Conservation (phyloP, 208 protist genomes). For the Herpetomonas tarakana region DNA sequence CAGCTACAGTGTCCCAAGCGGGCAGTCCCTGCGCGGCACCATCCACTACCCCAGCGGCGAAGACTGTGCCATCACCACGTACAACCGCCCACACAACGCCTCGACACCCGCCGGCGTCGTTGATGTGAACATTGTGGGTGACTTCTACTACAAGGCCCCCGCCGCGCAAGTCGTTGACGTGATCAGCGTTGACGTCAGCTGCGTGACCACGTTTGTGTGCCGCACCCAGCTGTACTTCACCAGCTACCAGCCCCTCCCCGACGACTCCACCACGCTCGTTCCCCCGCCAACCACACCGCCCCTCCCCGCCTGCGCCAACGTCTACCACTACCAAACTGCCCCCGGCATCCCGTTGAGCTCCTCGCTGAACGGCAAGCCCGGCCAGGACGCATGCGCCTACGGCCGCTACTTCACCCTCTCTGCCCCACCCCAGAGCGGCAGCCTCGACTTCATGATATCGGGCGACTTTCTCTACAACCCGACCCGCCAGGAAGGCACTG, state of each 20-base stretch:
- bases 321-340: slow-evolving; percentile 71
- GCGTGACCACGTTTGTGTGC: slow-evolving; percentile 43
- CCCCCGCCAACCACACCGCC: slow-evolving; percentile 6
- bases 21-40: slow-evolving; percentile 32
- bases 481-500: slow-evolving; percentile 25
- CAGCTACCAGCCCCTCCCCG: slow-evolving; percentile 33
- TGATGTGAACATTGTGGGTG: slow-evolving; percentile 65
- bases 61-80: slow-evolving; percentile 48
- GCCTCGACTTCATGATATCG: slow-evolving; percentile 38
- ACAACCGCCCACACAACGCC: slow-evolving; percentile 23
- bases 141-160: slow-evolving; percentile 66
- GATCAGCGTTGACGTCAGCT: slow-evolving; percentile 52
- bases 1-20: slow-evolving; percentile 43
- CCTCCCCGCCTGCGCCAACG: slow-evolving; percentile 56
- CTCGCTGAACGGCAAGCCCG: slow-evolving; percentile 53
- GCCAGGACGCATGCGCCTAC: slow-evolving; percentile 54
- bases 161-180: slow-evolving; percentile 37
- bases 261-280: slow-evolving; percentile 11
- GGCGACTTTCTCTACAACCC: slow-evolving; percentile 76
- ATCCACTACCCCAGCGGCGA: slow-evolving; percentile 21
- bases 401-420: slow-evolving; percentile 75
- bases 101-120: slow-evolving; percentile 21
- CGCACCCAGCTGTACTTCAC: slow-evolving; percentile 47
- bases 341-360: slow-evolving; percentile 45
- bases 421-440: slow-evolving; percentile 31